A percentile compares a stretch with the other conserved stretches of the same genome.
Conservation (phyloP, 192 early-diverging fungal genomes). For the Umbelopsis sp. region DNA sequence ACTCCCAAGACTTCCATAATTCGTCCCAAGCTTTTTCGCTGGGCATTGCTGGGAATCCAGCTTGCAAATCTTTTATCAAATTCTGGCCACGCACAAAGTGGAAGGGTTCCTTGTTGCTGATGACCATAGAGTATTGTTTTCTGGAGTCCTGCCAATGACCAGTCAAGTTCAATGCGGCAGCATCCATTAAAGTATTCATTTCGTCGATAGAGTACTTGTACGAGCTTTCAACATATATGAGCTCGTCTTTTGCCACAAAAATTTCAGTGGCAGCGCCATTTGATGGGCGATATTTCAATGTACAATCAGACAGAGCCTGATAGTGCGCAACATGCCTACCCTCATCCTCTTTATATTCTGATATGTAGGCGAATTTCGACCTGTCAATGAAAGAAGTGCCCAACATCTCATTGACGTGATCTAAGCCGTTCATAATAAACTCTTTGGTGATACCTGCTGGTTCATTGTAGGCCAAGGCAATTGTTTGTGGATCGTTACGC, state of each 20-base stretch:
- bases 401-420: conserved; percentile 76
- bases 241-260: conserved; percentile 68
- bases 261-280: conserved; percentile 23
- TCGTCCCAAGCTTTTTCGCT: conserved; percentile 71
- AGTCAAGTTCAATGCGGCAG: conserved; percentile 46
- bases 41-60: conserved; percentile 47
- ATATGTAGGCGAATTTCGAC: conserved; percentile 69
- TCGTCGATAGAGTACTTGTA: conserved; percentile 79
- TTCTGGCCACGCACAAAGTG: conserved; percentile 34
- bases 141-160: conserved; percentile 58
- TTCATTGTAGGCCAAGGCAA: conserved; percentile 88
- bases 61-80: not conserved
- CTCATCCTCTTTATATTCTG: conserved; percentile 68
- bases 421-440: conserved; percentile 86
- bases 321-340: conserved; percentile 87
- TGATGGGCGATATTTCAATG: conserved; percentile 46
- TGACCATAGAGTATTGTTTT: conserved; percentile 57
- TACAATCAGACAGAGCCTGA: conserved; percentile 53
- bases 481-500: conserved; percentile 68
- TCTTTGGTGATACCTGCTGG: conserved; percentile 70
- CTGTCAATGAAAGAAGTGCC: conserved; percentile 62
- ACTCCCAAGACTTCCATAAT: conserved; percentile 85
- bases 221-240: conserved; percentile 88
- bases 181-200: conserved; percentile 50
- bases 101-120: conserved; percentile 61